Conservation (phyloP, 192 early-diverging fungal species). For the Chytriomyces confervae region DNA sequence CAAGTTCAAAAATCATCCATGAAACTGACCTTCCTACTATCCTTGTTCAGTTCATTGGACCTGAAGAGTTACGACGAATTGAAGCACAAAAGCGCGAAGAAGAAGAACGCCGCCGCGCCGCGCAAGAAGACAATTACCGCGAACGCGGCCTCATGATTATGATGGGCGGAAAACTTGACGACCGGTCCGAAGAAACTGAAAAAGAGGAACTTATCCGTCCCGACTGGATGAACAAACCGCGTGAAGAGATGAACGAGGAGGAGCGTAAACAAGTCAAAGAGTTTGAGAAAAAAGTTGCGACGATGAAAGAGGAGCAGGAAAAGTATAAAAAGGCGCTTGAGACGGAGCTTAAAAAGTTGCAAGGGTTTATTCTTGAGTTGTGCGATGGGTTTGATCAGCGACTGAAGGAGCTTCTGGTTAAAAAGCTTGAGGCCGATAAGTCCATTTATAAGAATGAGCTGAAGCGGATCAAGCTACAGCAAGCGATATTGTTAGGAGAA, state of each 20-base stretch:
- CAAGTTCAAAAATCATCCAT: neutral
- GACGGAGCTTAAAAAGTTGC: slow-evolving; percentile 65
- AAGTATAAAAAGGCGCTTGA: slow-evolving; percentile 67
- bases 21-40: neutral
- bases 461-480: slow-evolving; percentile 54
- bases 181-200: slow-evolving; percentile 57
- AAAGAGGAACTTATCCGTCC: slow-evolving; percentile 57
- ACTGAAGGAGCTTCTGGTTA: slow-evolving; percentile 48
- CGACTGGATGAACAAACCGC: slow-evolving; percentile 68
- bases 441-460: slow-evolving; percentile 57
- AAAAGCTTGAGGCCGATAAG: slow-evolving; percentile 56
- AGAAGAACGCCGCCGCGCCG: slow-evolving; percentile 50
- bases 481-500: slow-evolving; percentile 42
- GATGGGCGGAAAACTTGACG: slow-evolving; percentile 66
- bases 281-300: slow-evolving; percentile 67
- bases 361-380: slow-evolving; percentile 56
- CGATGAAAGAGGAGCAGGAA: slow-evolving; percentile 69
- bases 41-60: slow-evolving; percentile 52
- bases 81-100: slow-evolving; percentile 51
- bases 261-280: slow-evolving; percentile 64
- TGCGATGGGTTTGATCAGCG: slow-evolving; percentile 54
- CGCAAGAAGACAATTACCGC: slow-evolving; percentile 57
- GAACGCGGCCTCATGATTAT: slow-evolving; percentile 63
- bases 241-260: slow-evolving; percentile 63
- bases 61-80: slow-evolving; percentile 53